phyloP scores from a whole-genome alignment of 2,329 filamentous ascomycete genomes.

The Colletotrichum noveboracense region DNA sequence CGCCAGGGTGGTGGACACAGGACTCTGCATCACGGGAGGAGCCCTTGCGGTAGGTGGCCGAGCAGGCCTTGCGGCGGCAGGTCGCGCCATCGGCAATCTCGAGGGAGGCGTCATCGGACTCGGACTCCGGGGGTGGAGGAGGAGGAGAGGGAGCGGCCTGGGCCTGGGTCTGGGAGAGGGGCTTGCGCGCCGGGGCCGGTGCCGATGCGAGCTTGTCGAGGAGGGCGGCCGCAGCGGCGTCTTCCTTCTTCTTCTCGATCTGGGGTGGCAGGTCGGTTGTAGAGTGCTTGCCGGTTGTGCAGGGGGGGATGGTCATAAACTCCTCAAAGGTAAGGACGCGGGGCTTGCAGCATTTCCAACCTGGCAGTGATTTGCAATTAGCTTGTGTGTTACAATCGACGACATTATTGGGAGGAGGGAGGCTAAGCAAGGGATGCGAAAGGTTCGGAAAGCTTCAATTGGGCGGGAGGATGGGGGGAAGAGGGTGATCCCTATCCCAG shows the following conservation, averaged over 20 bases:
- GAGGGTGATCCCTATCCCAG: background rate
- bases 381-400: conserved; percentile 3
- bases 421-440: background rate
- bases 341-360: conserved; percentile 99
- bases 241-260: conserved; percentile 61
- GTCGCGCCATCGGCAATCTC: conserved; percentile 75
- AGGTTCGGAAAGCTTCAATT: background rate
- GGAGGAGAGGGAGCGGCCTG: conserved; percentile 57
- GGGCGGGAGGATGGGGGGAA: background rate
- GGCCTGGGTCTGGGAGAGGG: conserved; percentile 33
- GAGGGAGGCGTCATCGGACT: conserved; percentile 82
- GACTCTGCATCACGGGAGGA: conserved; percentile 70
- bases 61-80: conserved; percentile 82
- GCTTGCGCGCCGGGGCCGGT: conserved; percentile 45
- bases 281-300: conserved; percentile 91
- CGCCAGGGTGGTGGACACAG: conserved; percentile 89
- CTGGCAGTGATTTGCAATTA: conserved; percentile 48
- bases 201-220: conserved; percentile 47
- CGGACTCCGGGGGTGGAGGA: conserved; percentile 75
- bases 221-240: conserved; percentile 28
- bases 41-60: conserved; percentile 66
- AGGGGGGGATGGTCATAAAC: conserved; percentile 91
- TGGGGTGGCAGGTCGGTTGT: conserved; percentile 75
- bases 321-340: conserved; percentile 97
- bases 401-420: background rate